Conservation (phyloP, 2,329 filamentous ascomycete genomes). For the Trichoderma sp. region DNA sequence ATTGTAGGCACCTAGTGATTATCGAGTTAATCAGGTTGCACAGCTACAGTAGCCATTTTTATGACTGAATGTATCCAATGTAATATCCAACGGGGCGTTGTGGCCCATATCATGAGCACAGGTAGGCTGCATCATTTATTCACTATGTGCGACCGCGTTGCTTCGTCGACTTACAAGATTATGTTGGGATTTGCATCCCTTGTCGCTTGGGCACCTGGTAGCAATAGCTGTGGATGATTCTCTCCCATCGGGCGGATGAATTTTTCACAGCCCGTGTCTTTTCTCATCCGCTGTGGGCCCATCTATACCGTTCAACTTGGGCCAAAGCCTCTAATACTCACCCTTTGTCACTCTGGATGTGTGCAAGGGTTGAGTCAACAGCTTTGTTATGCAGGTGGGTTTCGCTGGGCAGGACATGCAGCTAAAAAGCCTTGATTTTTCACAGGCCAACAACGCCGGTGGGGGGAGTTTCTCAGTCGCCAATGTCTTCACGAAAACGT, state of each 20-base stretch:
- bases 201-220: neutral
- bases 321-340: neutral
- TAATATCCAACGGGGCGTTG: neutral
- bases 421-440: conserved; percentile 2
- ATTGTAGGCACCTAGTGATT: neutral
- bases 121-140: neutral
- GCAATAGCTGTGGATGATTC: neutral
- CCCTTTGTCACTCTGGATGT: neutral
- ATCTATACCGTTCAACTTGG: neutral
- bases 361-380: neutral
- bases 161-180: too few relatives aligned
- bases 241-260: neutral
- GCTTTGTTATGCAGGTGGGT: neutral
- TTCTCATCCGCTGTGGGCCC: neutral
- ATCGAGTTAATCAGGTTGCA: neutral
- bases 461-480: neutral
- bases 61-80: too few relatives aligned
- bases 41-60: neutral
- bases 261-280: neutral
- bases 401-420: neutral
- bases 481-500: conserved; percentile 1
- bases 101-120: neutral
- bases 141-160: neutral
- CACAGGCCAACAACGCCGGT: neutral
- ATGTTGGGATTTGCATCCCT: neutral